These are phyloP conservation scores for Lipomyces lipofer DNA, from an alignment of 805 yeast genomes.

Conservation along the genomic window DNA sequence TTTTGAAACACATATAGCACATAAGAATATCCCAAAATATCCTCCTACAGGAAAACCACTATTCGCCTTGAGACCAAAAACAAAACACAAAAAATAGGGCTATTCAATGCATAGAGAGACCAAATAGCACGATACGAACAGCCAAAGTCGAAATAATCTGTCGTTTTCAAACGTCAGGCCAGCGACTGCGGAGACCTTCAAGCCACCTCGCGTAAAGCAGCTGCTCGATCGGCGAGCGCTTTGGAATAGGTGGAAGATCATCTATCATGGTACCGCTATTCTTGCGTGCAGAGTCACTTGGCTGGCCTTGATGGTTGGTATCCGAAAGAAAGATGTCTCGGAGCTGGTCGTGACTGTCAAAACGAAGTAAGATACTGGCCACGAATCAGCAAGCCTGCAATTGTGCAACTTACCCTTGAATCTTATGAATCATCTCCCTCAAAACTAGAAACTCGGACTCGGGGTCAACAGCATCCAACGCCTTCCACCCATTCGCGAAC, in stretches of 20 bases:
- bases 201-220: slow-evolving; percentile 32
- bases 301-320: background rate
- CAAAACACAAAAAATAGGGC: no score
- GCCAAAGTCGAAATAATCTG: no score
- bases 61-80: no score
- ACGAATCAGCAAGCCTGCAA: background rate
- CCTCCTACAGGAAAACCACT: no score
- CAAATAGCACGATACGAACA: no score
- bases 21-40: no score
- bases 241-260: slow-evolving; percentile 17
- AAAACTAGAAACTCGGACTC: slow-evolving; percentile 17
- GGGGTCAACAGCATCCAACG: slow-evolving; percentile 27
- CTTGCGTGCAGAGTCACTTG: background rate
- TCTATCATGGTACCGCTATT: background rate
- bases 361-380: background rate
- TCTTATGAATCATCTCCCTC: slow-evolving; percentile 6
- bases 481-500: slow-evolving; percentile 24
- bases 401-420: slow-evolving; percentile 4
- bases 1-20: no score
- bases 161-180: slow-evolving; percentile 27
- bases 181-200: slow-evolving; percentile 30
- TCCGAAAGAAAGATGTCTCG: background rate
- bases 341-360: slow-evolving; percentile 5
- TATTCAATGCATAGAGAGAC: no score
- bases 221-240: slow-evolving; percentile 28